Conservation (phyloP, 83 land plant genomes). For the Diphasiastrum complanatum region DNA sequence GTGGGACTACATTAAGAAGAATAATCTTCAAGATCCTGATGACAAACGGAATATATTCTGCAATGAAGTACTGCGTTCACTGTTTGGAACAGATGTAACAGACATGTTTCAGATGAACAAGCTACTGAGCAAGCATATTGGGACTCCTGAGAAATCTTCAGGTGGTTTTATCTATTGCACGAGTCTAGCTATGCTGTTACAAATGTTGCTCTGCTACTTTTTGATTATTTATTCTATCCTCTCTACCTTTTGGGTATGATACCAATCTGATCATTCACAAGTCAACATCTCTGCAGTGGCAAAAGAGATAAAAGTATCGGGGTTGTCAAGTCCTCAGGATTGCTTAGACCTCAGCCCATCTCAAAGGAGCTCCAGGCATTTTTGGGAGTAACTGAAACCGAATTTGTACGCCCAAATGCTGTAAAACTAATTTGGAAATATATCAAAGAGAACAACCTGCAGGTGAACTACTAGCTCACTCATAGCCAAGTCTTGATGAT, state of each 20-base stretch:
- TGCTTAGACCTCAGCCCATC: neutral
- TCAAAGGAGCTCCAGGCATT: slow-evolving; percentile 1
- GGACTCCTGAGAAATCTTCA: neutral
- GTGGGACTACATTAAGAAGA: slow-evolving; percentile 11
- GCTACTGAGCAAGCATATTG: slow-evolving; percentile 2
- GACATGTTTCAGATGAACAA: slow-evolving; percentile 7
- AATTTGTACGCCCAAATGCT: neutral
- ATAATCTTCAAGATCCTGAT: neutral
- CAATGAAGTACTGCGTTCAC: neutral
- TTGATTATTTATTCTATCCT: no score
- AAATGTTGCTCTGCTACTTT: no score
- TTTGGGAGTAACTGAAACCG: neutral
- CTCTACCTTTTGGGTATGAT: neutral
- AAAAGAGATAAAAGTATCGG: neutral
- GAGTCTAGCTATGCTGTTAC: no score
- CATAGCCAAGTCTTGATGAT: no score
- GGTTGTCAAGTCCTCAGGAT: neutral
- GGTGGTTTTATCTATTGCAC: neutral
- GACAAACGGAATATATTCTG: slow-evolving; percentile 2
- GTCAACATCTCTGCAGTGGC: neutral
- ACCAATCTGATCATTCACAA: no score
- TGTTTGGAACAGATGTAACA: neutral
- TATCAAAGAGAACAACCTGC: slow-evolving; percentile 5
- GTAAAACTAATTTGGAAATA: slow-evolving; percentile 11
- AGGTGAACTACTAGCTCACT: no score